Conservation (phyloP, 202 grass and related monocot genomes). For the Bolboschoenoplectus hybrid region DNA sequence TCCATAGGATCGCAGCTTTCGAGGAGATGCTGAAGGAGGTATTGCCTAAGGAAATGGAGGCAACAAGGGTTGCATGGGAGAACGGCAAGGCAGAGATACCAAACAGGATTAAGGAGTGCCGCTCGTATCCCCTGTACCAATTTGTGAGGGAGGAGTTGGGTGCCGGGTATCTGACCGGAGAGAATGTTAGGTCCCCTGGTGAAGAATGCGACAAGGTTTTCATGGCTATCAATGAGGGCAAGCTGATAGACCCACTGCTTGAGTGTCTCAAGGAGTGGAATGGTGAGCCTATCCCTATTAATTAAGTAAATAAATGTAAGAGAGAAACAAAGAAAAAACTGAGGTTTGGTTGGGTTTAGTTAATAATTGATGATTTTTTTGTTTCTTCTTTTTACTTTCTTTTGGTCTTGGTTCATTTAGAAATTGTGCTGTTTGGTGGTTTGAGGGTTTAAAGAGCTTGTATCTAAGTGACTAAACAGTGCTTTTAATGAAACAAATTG, state of each 20-base stretch:
- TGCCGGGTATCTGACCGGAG: conserved; percentile 63
- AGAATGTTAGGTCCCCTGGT: conserved; percentile 74
- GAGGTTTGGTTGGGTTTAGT: conserved; percentile 18
- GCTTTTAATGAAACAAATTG: not conserved
- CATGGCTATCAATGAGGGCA: conserved; percentile 62
- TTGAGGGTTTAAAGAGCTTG: not conserved
- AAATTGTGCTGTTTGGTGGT: not conserved
- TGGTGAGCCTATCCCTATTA: conserved; percentile 64
- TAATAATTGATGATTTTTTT: conserved; percentile 41
- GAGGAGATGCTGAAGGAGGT: conserved; percentile 49
- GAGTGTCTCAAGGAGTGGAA: conserved; percentile 83
- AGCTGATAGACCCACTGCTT: conserved; percentile 68
- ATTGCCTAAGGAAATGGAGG: conserved; percentile 61
- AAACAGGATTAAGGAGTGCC: conserved; percentile 62
- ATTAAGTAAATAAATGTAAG: conserved; percentile 38
- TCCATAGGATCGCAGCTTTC: conserved; percentile 58
- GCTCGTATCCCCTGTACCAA: conserved; percentile 75
- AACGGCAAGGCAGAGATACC: conserved; percentile 42
- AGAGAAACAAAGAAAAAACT: not conserved
- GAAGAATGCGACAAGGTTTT: conserved; percentile 87
- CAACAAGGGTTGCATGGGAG: conserved; percentile 57
- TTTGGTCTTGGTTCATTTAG: conserved; percentile 19
- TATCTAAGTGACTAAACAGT: conserved; percentile 21
- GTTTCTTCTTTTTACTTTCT: conserved; percentile 17
- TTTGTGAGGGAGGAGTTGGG: conserved; percentile 74